These are phyloP conservation scores for Saccharomycopsis sp. DNA, from an alignment of 805 yeast genomes.

Conservation along the genomic window DNA sequence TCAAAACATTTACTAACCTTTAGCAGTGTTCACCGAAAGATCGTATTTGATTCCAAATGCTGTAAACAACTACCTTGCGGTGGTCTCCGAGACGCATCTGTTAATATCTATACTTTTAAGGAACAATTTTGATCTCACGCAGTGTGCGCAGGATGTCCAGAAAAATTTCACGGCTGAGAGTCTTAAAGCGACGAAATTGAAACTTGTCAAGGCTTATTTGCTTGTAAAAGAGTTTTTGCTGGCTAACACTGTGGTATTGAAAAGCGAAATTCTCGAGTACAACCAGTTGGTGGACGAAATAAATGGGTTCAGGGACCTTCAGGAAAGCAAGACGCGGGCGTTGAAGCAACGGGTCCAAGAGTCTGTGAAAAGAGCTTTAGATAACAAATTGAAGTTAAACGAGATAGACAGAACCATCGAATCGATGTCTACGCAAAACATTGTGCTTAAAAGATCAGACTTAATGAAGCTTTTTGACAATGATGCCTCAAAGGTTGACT, in stretches of 20 bases:
- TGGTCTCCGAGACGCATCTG: constrained; percentile 4
- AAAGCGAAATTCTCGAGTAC: constrained; percentile 9
- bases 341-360: constrained; percentile 3
- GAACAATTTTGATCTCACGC: constrained; percentile 5
- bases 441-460: constrained; percentile 1
- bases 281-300: constrained; percentile 3
- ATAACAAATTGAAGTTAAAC: constrained; percentile 4
- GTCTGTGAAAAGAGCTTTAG: constrained; percentile 7
- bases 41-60: constrained; percentile 11
- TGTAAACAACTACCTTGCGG: constrained; percentile 11
- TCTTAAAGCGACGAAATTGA: constrained; percentile 4
- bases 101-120: constrained; percentile 2
- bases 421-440: background rate
- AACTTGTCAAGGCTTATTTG: constrained; percentile 9
- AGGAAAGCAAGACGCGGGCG: constrained; percentile 3
- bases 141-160: constrained; percentile 3
- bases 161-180: constrained; percentile 5
- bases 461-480: constrained; percentile 9
- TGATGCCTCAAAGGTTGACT: constrained; percentile 5
- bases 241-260: constrained; percentile 9
- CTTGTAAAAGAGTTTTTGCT: constrained; percentile 9
- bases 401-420: constrained; percentile 5
- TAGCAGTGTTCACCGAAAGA: constrained; percentile 11
- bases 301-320: constrained; percentile 3
- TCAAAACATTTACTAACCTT: background rate